These are phyloP conservation scores for Petasospora rhodanensis DNA, from an alignment of 1,139 yeast species.

Conservation along the genomic window DNA sequence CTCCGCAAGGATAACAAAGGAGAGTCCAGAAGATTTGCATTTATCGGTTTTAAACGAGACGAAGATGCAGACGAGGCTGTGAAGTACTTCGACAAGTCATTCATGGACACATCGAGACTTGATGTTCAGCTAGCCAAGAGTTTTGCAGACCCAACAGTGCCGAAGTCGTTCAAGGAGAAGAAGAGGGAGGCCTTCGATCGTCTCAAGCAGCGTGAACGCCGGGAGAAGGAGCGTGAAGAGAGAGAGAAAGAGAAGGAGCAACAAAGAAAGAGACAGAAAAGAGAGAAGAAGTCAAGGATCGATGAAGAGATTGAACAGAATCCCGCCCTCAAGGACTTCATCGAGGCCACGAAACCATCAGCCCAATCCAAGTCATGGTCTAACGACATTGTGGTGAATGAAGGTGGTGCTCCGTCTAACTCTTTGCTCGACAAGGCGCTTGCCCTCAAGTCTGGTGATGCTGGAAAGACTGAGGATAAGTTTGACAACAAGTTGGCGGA, in stretches of 20 bases:
- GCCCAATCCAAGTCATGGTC: constrained; percentile 44
- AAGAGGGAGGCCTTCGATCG: constrained; percentile 51
- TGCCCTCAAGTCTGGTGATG: constrained; percentile 28
- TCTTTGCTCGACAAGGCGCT: constrained; percentile 34
- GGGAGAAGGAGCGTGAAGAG: constrained; percentile 41
- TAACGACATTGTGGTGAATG: constrained; percentile 59
- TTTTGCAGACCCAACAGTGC: constrained; percentile 76
- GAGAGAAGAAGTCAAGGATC: constrained; percentile 31
- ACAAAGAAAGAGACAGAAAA: constrained; percentile 29
- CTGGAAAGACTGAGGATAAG: constrained; percentile 10
- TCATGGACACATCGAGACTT: constrained; percentile 76
- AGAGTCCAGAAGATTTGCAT: constrained; percentile 88
- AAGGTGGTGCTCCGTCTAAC: constrained; percentile 41
- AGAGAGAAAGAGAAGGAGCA: constrained; percentile 30
- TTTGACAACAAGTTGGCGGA: constrained; percentile 23
- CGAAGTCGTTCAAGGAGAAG: constrained; percentile 66
- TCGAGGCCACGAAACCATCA: constrained; percentile 80
- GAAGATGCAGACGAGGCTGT: constrained; percentile 80
- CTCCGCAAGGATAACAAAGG: constrained; percentile 78
- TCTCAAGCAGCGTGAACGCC: constrained; percentile 51
- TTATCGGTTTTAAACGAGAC: constrained; percentile 72
- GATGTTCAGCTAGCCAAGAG: constrained; percentile 81
- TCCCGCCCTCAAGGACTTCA: constrained; percentile 70
- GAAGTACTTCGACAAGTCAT: constrained; percentile 68
- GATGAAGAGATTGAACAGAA: constrained; percentile 59